Conservation (phyloP, 2,329 filamentous ascomycete species). For the Colletotrichum sp. region DNA sequence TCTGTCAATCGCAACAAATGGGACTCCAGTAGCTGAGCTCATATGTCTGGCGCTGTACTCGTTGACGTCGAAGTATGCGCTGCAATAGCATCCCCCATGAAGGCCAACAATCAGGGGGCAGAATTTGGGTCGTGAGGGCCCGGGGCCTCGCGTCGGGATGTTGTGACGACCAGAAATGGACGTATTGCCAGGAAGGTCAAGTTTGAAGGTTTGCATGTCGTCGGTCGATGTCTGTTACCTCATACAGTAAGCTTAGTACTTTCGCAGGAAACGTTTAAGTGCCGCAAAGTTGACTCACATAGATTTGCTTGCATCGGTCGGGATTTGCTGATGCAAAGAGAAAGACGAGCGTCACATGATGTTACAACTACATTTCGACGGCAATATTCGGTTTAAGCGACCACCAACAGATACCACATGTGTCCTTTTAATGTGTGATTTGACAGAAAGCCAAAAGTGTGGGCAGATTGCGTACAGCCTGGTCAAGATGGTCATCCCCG, state of each 20-base stretch:
- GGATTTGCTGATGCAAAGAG: neutral
- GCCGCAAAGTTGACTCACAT: neutral
- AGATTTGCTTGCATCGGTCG: neutral
- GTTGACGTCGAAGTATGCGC: constrained; percentile 25
- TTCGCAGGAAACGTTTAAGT: neutral
- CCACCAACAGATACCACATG: neutral
- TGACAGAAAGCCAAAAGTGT: neutral
- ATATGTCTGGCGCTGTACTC: constrained; percentile 8
- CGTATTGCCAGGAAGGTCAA: neutral
- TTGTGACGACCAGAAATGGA: constrained; percentile 4
- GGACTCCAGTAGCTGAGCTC: constrained; percentile 22
- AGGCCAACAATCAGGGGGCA: constrained; percentile 24
- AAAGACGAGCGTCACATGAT: neutral
- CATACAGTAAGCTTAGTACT: neutral
- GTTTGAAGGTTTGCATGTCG: neutral
- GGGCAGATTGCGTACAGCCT: neutral
- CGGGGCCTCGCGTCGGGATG: neutral
- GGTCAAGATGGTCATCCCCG: neutral
- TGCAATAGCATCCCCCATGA: constrained; percentile 25
- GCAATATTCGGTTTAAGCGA: neutral
- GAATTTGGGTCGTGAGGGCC: neutral
- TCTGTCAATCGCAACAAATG: constrained; percentile 26
- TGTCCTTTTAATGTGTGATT: neutral
- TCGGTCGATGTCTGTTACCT: neutral
- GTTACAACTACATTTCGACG: neutral